These are phyloP conservation scores for Lecanicillium sp. DNA, from an alignment of 2,329 filamentous ascomycete species.

Conservation along the genomic window DNA sequence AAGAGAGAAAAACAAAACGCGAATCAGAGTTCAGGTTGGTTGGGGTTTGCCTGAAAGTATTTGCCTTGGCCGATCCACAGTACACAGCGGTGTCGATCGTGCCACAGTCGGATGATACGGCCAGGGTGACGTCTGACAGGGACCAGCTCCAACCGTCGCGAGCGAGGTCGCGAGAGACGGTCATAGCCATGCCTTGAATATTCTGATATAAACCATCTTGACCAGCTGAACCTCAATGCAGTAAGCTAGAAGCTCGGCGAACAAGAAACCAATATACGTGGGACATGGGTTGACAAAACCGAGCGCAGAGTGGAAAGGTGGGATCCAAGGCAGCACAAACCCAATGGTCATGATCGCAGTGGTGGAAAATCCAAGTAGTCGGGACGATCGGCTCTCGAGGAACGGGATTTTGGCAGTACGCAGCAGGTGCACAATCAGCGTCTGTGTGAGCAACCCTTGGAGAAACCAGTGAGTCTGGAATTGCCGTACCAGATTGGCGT, in stretches of 20 bases:
- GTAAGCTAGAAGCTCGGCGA: slow-evolving; percentile 16
- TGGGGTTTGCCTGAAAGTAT: background rate
- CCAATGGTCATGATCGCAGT: slow-evolving; percentile 16
- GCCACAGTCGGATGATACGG: too few species aligned
- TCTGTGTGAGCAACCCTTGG: slow-evolving; percentile 20
- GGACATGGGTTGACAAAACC: slow-evolving; percentile 14
- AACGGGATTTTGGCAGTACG: slow-evolving; percentile 19
- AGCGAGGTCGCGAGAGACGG: too few species aligned
- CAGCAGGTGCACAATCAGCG: slow-evolving; percentile 19
- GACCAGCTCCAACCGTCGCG: too few species aligned
- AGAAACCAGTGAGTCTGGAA: slow-evolving; percentile 21
- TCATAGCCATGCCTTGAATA: slow-evolving; percentile 19
- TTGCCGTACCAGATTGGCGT: slow-evolving; percentile 9
- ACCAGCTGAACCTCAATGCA: slow-evolving; percentile 18
- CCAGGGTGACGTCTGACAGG: too few species aligned
- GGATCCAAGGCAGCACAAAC: slow-evolving; percentile 18
- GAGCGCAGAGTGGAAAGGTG: slow-evolving; percentile 13
- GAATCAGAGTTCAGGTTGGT: too few species aligned
- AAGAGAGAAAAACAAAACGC: too few species aligned
- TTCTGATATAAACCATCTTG: slow-evolving; percentile 17
- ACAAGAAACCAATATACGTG: slow-evolving; percentile 16
- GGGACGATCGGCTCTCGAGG: slow-evolving; percentile 15
- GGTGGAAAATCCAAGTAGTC: slow-evolving; percentile 16
- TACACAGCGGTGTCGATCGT: too few species aligned
- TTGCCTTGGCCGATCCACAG: background rate